These are phyloP conservation scores for Microstegium vimineum DNA, from an alignment of 176 grass and related monocot genomes.

Conservation along the genomic window DNA sequence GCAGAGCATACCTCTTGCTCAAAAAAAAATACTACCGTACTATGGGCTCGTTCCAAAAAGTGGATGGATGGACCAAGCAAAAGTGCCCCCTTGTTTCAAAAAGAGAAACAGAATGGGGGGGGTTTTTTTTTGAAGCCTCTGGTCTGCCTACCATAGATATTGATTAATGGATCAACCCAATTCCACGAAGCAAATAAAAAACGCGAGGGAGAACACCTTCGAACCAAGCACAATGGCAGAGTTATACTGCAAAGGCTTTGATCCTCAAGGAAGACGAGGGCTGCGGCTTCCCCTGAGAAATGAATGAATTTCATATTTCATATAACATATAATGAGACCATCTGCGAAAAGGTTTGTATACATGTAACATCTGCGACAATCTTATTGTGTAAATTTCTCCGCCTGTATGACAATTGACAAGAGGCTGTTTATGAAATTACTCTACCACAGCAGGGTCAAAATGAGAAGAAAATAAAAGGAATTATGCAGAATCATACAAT, in stretches of 20 bases:
- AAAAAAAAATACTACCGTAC: too few species aligned
- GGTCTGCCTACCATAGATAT: not conserved
- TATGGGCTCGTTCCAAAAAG: too few species aligned
- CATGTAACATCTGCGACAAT: not conserved
- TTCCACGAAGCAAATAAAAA: too few species aligned
- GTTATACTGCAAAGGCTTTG: not conserved
- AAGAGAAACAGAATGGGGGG: not conserved
- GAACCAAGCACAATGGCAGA: too few species aligned
- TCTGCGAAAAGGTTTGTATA: not conserved
- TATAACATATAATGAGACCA: not conserved
- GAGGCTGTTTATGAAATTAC: not conserved
- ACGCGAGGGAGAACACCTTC: too few species aligned
- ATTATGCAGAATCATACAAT: constrained; percentile 41
- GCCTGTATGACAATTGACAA: constrained; percentile 22
- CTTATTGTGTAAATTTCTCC: constrained; percentile 23
- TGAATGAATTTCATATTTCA: constrained; percentile 34
- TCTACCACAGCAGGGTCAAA: not conserved
- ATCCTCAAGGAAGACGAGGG: not conserved
- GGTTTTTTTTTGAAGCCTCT: not conserved
- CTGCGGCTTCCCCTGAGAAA: not conserved
- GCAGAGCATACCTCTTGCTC: too few species aligned
- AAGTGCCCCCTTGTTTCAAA: not conserved
- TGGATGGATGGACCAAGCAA: too few species aligned
- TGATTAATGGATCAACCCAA: too few species aligned
- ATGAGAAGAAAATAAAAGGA: not conserved